Conservation (phyloP, 768 basidiomycete genomes). For the Floccularia luteovirens region DNA sequence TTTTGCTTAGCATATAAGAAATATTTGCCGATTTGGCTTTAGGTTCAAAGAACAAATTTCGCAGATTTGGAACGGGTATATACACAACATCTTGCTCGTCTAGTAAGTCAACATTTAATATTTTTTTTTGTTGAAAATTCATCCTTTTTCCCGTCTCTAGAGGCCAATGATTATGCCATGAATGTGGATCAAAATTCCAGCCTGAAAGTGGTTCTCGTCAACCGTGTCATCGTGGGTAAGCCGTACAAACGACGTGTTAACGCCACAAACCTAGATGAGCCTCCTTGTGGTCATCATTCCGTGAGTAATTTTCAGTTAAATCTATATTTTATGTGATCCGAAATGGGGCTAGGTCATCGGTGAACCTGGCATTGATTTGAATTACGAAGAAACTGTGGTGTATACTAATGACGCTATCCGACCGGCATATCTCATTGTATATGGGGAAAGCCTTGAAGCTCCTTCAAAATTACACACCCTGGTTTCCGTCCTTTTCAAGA, state of each 20-base stretch:
- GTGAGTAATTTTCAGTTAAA: conserved; percentile 18
- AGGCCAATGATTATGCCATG: conserved; percentile 57
- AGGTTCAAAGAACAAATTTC: conserved; percentile 53
- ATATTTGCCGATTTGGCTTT: not conserved
- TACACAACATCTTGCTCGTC: conserved; percentile 63
- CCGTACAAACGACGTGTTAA: conserved; percentile 43
- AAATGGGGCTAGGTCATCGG: conserved; percentile 39
- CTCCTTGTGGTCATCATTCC: conserved; percentile 57
- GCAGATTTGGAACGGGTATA: conserved; percentile 64
- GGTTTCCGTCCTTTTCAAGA: conserved; percentile 36
- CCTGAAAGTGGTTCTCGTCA: conserved; percentile 46
- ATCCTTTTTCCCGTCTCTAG: conserved; percentile 18
- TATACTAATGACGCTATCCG: conserved; percentile 62
- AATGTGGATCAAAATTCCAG: conserved; percentile 32
- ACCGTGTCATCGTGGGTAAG: conserved; percentile 59
- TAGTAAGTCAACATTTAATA: conserved; percentile 27
- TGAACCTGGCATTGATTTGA: conserved; percentile 55
- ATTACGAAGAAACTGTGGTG: conserved; percentile 65
- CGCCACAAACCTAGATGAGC: conserved; percentile 35
- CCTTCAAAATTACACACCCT: conserved; percentile 24
- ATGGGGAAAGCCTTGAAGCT: conserved; percentile 27
- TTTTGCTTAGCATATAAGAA: conserved; percentile 1
- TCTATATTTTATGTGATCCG: not conserved
- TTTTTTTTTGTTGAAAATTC: conserved; percentile 2
- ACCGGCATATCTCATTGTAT: conserved; percentile 60